Conservation (phyloP, 2,329 filamentous ascomycete species). For the Aspergillus awamori region DNA sequence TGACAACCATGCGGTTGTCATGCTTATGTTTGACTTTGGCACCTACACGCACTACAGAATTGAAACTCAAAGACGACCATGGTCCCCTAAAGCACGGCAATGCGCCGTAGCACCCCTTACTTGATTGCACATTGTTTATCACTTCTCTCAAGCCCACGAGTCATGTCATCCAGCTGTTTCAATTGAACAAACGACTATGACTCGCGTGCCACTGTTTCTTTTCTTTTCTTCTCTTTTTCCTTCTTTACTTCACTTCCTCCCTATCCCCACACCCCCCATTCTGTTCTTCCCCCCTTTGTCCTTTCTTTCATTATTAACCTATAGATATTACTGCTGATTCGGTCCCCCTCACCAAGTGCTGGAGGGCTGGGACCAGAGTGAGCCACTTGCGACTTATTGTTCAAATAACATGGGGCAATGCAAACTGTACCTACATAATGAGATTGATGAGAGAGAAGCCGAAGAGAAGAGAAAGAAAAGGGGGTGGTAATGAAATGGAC, state of each 20-base stretch:
- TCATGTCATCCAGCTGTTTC: background rate
- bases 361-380: constrained; percentile 20
- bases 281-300: constrained; percentile 4
- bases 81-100: background rate
- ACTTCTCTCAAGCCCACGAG: background rate
- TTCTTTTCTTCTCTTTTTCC: constrained; percentile 1
- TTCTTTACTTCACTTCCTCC: constrained; percentile 1
- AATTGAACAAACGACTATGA: background rate
- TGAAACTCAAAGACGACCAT: background rate
- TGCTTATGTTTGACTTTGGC: constrained; percentile 12
- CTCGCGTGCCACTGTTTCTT: background rate
- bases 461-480: no score
- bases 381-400: constrained; percentile 21
- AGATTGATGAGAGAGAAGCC: constrained; percentile 20
- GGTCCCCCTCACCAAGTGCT: constrained; percentile 27
- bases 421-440: constrained; percentile 23
- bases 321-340: constrained; percentile 19
- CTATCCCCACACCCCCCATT: background rate
- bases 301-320: constrained; percentile 20
- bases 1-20: constrained; percentile 7
- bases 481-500: constrained; percentile 23
- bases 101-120: background rate
- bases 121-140: background rate
- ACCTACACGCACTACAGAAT: constrained; percentile 15
- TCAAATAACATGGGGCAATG: constrained; percentile 18